Evolutionary conservation across 257 asterid genomes (phyloP), one percentile per base, ranked within the genome.

Genomic region (Agastache rugosa): DNA sequence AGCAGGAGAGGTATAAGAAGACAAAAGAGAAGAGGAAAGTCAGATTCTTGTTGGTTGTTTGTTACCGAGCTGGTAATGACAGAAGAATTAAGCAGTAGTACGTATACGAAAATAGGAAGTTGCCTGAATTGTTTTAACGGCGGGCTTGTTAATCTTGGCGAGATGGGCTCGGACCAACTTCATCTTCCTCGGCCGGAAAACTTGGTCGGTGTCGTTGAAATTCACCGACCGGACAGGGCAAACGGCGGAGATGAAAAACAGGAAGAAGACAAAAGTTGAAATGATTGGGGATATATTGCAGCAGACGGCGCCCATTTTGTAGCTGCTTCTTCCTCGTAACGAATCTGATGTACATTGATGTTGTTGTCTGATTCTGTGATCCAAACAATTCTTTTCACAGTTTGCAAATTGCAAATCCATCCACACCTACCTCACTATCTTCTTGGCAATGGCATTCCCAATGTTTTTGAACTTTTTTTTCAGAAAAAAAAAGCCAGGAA

Each of bases 61-160:
- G 37, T 29, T 29, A n/a, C n/a, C n/a, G n/a, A n/a, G n/a, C n/a
- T n/a, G n/a, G n/a, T n/a, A n/a, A n/a, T n/a, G n/a, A n/a, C n/a
- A n/a, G n/a, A n/a, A n/a, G n/a, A n/a, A n/a, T n/a, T n/a, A n/a
- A n/a, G n/a, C n/a, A n/a, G n/a, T n/a, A n/a, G n/a, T n/a, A n/a
- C n/a, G n/a, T n/a, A n/a, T n/a, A n/a, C n/a, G 35, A 66, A 72
- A 51, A 62, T 47, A 8, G 50, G 9, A 50, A 54, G 9, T 72
- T 73, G 69, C 98, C 95, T 90, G 90, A 82, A 93, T 86, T 76
- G 97, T 87, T 86, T 86, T 91, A 63, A 90, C 76, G 15, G 90
- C 39, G 77, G 94, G 96, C 69, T 93, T 93, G 58, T 93, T 93
- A 75, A 93, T 79, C 64, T 82, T 91, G 86, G 42, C 78, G 27